Base-by-base conservation (phyloP, 208 protist genomes). In the Crithidia bombi region DNA sequence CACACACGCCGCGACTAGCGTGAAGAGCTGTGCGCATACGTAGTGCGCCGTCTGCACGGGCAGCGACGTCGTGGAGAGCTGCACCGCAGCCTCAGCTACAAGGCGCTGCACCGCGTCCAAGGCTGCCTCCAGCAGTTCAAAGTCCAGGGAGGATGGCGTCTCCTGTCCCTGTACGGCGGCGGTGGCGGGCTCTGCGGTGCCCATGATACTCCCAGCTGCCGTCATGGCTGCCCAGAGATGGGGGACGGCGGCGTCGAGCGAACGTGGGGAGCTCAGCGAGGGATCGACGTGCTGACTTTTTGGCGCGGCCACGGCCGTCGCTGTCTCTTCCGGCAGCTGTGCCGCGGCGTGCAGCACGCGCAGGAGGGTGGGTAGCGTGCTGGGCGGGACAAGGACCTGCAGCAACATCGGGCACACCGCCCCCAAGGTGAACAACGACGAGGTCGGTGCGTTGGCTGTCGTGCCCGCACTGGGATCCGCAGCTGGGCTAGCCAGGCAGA, bases 51-150 rank as follows among this genome's bases (percentile, higher is more conserved):
- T 43, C 43, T 25, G 26, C 41, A 51, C 38, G 19, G 63, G 4
- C 17, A 49, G 10, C 3, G 35, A 2, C 19, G 62, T n/a, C 23
- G 59, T 7, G 32, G 54, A 41, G 67, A 76, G 71, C 19, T 70
- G 65, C 38, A 65, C 74, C 14, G 73, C 77, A 28, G 80, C 69
- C 61, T 90, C 83, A 12, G 80, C 83, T 3, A 77, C 57, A 35
- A 85, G 66, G 19, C 74, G 73, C 63, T 88, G 81, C 14, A 83
- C 58, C n/a, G 81, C 70, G 39, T 82, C 70, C 67, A 92, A 61
- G 32, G 82, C 74, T 1, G 76, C 79, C 64, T 87, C 77, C n/a
- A 83, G 72, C 26, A 91, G 30, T 26, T 63, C 76, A 68, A 82
- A 91, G 69, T 91, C 85, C 21, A 81, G 38, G 43, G 76, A 87